Evolutionary conservation across 805 yeast species (phyloP), one percentile per base, ranked within the genome.

Genomic region (Zygosaccharomyces bailii): DNA sequence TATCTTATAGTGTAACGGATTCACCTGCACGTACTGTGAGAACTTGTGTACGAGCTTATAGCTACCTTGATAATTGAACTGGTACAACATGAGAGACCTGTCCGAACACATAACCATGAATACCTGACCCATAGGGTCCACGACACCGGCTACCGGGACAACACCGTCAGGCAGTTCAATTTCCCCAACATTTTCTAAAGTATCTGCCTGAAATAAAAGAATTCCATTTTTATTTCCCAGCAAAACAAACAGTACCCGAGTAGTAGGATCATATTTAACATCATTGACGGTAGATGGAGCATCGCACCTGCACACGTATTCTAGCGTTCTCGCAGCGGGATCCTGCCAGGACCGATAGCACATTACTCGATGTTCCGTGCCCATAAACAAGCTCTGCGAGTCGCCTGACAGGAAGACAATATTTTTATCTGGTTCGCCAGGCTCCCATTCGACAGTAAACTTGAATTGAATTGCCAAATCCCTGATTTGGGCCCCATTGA

Each of bases 1-100:
- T 13, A 64, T 57, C 32, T 50, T 55, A 44, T 64, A 63, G 37
- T 56, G 62, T 30, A 61, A 32, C 8, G 66, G 68, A 33, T 54
- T 50, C 9, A 60, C 45, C 40, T 61, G 62, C 7, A 56, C 59
- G 45, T 53, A 55, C 33, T 61, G 65, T 7, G 49, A 39, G n/a
- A 63, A 40, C 39, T 46, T 54, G 27, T 53, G 45, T 9, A 61
- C 42, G 23, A 53, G 43, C 48, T 61, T 61, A 39, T 48, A 48
- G 13, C 48, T 43, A 11, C 66, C 66, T 4, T 40, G 37, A 3
- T 40, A 29, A 32, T 55, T 55, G 13, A 52, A 52, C 49, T 63
- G 67, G 41, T 56, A 60, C 10, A 61, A 50, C 11, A 53, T 38
- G 13, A 63, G 49, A 5, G 63, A 56, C 29, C 65, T 48, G 46